These are phyloP conservation scores for Lodderomyces orthopsilosis DNA, from an alignment of 1,139 yeast species.

Conservation along the genomic window DNA sequence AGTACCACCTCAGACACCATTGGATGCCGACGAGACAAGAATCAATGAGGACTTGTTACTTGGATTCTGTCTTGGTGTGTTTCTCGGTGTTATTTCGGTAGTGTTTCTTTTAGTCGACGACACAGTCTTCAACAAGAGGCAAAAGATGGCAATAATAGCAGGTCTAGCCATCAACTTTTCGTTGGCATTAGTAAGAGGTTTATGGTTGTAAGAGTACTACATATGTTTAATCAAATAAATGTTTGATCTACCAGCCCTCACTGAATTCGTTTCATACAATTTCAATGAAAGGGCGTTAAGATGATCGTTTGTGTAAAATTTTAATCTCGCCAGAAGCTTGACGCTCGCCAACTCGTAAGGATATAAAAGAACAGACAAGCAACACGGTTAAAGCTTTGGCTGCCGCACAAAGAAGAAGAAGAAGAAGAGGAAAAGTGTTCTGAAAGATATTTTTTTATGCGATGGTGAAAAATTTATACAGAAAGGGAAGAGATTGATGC, in stretches of 20 bases:
- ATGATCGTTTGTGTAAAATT: conserved; percentile 30
- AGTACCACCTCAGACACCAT: conserved; percentile 17
- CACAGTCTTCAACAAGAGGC: conserved; percentile 54
- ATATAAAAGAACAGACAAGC: conserved; percentile 50
- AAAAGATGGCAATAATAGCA: conserved; percentile 59
- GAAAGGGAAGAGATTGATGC: not conserved
- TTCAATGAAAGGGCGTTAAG: conserved; percentile 48
- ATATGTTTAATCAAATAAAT: too few species aligned
- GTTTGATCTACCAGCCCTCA: conserved; percentile 57
- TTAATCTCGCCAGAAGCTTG: conserved; percentile 54
- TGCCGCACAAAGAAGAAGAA: conserved; percentile 48
- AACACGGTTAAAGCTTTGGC: conserved; percentile 57
- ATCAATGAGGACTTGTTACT: conserved; percentile 60
- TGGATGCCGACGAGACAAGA: conserved; percentile 33
- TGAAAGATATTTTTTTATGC: conserved; percentile 7
- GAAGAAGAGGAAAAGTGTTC: conserved; percentile 5
- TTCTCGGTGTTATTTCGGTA: conserved; percentile 60
- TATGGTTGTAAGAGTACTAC: conserved; percentile 42
- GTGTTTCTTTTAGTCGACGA: conserved; percentile 56
- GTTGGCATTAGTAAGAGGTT: conserved; percentile 53
- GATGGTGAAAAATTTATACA: conserved; percentile 8
- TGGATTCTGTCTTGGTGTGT: conserved; percentile 62
- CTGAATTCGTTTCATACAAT: conserved; percentile 19
- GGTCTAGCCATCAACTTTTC: conserved; percentile 60
- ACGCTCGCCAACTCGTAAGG: conserved; percentile 56